A percentile compares a stretch with the other conserved stretches of the same genome.
Conservation (phyloP, 2,329 filamentous ascomycete species). For the Alternaria postmessia region DNA sequence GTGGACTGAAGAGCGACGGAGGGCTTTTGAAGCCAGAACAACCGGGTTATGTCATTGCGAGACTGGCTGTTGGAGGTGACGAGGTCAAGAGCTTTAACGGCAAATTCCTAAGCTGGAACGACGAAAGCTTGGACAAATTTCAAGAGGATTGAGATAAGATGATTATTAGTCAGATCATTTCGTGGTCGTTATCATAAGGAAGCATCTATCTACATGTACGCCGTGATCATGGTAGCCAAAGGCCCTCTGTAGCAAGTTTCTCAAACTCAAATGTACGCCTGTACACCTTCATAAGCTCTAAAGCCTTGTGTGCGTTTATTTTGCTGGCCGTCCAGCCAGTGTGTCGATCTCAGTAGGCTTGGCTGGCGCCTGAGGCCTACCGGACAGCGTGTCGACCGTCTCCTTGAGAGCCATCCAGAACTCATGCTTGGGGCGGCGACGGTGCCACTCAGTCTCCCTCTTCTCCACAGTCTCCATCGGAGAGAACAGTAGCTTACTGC, state of each 20-base stretch:
- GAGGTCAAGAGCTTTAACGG: slow-evolving; percentile 75
- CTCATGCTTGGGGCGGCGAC: slow-evolving; percentile 81
- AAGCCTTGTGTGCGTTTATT: not conserved
- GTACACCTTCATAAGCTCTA: not conserved
- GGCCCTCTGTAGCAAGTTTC: not conserved
- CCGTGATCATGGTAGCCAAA: slow-evolving; percentile 3
- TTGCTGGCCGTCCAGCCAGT: slow-evolving; percentile 29
- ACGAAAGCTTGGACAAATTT: slow-evolving; percentile 36
- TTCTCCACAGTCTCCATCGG: slow-evolving; percentile 82
- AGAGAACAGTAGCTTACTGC: slow-evolving; percentile 87
- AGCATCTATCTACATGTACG: slow-evolving; percentile 14
- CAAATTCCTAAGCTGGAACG: slow-evolving; percentile 68
- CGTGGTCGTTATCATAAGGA: slow-evolving; percentile 5
- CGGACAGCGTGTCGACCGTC: slow-evolving; percentile 84
- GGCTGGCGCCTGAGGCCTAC: slow-evolving; percentile 49
- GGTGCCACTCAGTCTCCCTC: slow-evolving; percentile 89
- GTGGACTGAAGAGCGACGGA: slow-evolving; percentile 72
- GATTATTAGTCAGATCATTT: slow-evolving; percentile 3
- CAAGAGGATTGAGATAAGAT: slow-evolving; percentile 28
- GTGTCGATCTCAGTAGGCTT: slow-evolving; percentile 31
- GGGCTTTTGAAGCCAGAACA: slow-evolving; percentile 81
- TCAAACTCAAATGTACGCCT: not conserved
- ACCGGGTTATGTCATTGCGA: slow-evolving; percentile 86
- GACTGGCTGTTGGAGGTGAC: slow-evolving; percentile 69
- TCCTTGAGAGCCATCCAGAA: slow-evolving; percentile 85